Percentiles rank a stretch among this genome's conserved stretches.
Evolutionary conservation across 768 basidiomycete species (phyloP).

Genomic region (Brasilioporus rufonigricans): DNA sequence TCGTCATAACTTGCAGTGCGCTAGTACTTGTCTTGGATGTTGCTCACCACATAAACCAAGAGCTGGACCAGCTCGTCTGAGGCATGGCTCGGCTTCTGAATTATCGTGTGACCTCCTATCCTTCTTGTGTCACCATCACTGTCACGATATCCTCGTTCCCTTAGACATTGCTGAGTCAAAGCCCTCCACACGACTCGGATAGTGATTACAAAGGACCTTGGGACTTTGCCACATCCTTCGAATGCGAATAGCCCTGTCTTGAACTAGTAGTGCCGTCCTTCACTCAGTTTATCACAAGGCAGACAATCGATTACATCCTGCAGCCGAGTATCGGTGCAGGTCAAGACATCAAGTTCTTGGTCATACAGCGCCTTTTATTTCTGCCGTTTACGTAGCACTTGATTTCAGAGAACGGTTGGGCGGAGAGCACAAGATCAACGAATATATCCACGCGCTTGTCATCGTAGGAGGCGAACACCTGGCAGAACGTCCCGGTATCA

Average conservation of each 20-base stretch:
- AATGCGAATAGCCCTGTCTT: constrained; percentile 29
- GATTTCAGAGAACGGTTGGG: constrained; percentile 73
- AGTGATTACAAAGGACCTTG: constrained; percentile 26
- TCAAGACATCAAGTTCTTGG: constrained; percentile 21
- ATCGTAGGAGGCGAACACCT: constrained; percentile 60
- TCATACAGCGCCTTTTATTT: background rate
- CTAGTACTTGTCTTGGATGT: too few species aligned
- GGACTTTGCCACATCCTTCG: constrained; percentile 50
- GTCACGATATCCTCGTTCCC: background rate
- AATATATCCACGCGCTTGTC: constrained; percentile 70
- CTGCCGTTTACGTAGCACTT: constrained; percentile 45
- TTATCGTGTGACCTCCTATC: constrained; percentile 50
- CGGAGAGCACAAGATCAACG: constrained; percentile 69
- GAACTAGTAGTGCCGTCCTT: too few species aligned
- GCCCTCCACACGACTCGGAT: constrained; percentile 53
- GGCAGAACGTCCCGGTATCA: constrained; percentile 59
- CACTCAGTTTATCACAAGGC: constrained; percentile 43
- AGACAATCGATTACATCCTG: constrained; percentile 55
- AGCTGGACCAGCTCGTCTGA: constrained; percentile 52
- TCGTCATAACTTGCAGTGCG: too few species aligned
- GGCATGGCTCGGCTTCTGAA: constrained; percentile 70
- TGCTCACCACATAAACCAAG: constrained; percentile 77
- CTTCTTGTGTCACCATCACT: background rate
- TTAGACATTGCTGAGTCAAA: constrained; percentile 62
- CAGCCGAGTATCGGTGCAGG: constrained; percentile 55